Evolutionary conservation across 257 asterid genomes (phyloP).

Genomic region (Solanum chmielewskii): DNA sequence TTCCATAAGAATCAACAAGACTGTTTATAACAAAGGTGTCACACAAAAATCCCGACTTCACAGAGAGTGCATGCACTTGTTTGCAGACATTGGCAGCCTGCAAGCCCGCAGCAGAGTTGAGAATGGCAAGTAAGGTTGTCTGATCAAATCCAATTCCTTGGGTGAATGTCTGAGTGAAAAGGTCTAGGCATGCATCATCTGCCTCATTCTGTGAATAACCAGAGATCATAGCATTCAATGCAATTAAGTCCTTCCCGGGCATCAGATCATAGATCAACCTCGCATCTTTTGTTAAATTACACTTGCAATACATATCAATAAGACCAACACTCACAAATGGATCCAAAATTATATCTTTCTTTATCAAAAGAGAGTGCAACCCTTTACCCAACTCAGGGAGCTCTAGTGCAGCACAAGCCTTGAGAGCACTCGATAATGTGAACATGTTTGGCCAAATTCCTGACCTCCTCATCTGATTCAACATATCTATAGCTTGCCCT

Average conservation of each 20-base stretch:
- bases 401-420: neutral
- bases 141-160: neutral
- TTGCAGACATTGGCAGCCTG: neutral
- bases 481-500: neutral
- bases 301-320: neutral
- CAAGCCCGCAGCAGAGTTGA: neutral
- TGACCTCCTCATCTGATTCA: neutral
- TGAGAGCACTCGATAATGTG: neutral
- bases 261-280: neutral
- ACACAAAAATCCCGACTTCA: neutral
- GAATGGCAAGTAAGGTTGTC: neutral
- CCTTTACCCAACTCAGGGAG: neutral
- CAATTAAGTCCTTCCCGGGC: neutral
- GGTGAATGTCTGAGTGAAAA: neutral
- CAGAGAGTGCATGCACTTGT: neutral
- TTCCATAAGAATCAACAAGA: conserved; percentile 1
- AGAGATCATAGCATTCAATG: neutral
- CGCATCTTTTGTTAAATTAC: neutral
- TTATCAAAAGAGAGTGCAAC: neutral
- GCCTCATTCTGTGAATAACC: neutral
- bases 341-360: neutral
- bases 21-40: neutral
- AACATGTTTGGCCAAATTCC: neutral
- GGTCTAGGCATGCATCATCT: neutral
- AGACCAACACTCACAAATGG: neutral